Evolutionary conservation across 2,329 filamentous ascomycete species (phyloP).

Genomic region (Stachybotrys echinatus): DNA sequence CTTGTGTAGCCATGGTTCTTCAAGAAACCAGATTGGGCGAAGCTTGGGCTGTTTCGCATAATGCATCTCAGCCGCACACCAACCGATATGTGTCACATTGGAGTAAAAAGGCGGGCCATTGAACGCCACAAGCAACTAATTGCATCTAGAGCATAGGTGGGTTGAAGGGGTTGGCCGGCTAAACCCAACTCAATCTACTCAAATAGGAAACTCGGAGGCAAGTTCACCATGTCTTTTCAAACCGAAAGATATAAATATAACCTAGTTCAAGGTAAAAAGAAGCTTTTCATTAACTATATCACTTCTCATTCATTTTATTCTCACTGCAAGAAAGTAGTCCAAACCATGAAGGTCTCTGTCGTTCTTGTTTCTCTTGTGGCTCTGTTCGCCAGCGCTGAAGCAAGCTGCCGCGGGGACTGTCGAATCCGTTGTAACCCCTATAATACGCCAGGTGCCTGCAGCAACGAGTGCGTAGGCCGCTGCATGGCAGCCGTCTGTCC

Average conservation of each 20-base stretch:
- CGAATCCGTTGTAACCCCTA: neutral
- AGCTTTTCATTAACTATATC: neutral
- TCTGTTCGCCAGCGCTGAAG: neutral
- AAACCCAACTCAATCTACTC: too few species aligned
- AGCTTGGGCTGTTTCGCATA: too few species aligned
- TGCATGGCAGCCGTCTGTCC: neutral
- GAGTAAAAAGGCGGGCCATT: too few species aligned
- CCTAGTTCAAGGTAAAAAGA: neutral
- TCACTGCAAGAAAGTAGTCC: too few species aligned
- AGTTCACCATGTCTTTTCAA: neutral
- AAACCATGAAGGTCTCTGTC: neutral
- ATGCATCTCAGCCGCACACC: too few species aligned
- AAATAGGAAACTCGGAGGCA: neutral
- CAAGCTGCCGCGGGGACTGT: neutral
- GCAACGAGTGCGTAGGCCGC: neutral
- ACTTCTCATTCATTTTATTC: neutral
- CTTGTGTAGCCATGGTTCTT: too few species aligned
- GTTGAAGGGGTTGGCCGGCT: too few species aligned
- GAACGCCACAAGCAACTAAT: too few species aligned
- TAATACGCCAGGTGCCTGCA: neutral
- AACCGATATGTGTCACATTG: too few species aligned
- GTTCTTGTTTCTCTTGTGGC: neutral
- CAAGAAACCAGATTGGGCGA: too few species aligned
- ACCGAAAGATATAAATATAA: too few species aligned
- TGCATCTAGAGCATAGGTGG: too few species aligned